Base-by-base conservation (phyloP, 371 early-diverging fungal species). In the Rhizopus delemar region DNA sequence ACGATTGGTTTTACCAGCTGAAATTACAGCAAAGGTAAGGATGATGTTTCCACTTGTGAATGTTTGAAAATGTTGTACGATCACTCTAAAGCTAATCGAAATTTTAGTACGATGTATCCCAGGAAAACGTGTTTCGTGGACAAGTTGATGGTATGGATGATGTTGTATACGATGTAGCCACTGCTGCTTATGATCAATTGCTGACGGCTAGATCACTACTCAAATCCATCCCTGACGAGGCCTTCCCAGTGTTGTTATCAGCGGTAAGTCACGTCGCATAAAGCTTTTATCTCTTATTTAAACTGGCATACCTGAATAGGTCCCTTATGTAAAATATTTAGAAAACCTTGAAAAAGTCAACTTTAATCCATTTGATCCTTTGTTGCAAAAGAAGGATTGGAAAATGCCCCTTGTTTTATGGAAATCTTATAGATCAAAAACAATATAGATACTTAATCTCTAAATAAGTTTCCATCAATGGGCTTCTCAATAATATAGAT, bases 111-210 rank as follows among this genome's bases (percentile, higher is more conserved):
- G 65, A 74, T 22, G 60, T 92, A 16, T 81, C 87, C 3, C 81
- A 90, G 55, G 92, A 93, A 63, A 82, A 86, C 13, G 71, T 92
- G 8, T 86, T 90, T 61, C 85, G 91, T 46, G 90, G 90, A 22
- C 75, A 89, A 1, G 73, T 75, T 6, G 78, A 81, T 48, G 72
- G 81, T 4, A 61, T 91, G n/a, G 76, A 82, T 32, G 91, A 91
- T 66, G 88, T 86, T 1, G 82, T 91, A 3, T 86, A 89, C 55
- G 91, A 91, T 52, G 81, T 93, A 3, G 93, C 93, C 1, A 90
- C 92, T 3, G 76, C 85, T 8, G 92, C 93, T 7, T 82, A 92
- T 68, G 89, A 90, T 69, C 93, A 92, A 51, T 61, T 93, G 31
- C 62, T 86, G 28, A 91, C 90, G 5, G 91, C 93, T 6, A 77